Evolutionary conservation across 768 basidiomycete genomes (phyloP).

Genomic region (Mycena epipterygia): DNA sequence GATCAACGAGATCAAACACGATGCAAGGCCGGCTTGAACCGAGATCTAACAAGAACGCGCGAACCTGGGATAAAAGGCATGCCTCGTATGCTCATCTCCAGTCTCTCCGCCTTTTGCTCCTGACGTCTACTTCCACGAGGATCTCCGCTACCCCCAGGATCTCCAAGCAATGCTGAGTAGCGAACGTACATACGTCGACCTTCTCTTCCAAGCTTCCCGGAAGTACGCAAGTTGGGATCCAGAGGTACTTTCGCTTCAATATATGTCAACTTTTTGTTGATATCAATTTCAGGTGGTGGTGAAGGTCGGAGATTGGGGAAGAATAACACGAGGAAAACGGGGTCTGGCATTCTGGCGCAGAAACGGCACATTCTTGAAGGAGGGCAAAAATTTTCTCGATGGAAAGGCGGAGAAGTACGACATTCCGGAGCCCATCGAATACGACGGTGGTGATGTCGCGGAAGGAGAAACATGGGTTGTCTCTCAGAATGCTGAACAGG

Average conservation of each 20-base stretch:
- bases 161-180: constrained; percentile 19
- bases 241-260: constrained; percentile 33
- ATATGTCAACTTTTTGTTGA: not conserved
- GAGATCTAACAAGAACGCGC: no score
- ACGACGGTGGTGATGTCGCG: constrained; percentile 27
- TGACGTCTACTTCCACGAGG: no score
- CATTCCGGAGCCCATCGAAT: constrained; percentile 41
- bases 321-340: constrained; percentile 37
- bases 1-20: no score
- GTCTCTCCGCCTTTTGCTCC: no score
- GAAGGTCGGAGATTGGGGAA: constrained; percentile 48
- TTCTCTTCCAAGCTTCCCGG: constrained; percentile 44
- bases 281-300: constrained; percentile 15
- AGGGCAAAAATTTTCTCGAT: constrained; percentile 46
- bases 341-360: constrained; percentile 41
- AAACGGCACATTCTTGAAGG: constrained; percentile 44
- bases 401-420: not conserved
- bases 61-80: no score
- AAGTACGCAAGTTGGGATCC: constrained; percentile 52
- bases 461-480: constrained; percentile 45
- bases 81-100: no score
- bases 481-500: constrained; percentile 40
- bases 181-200: constrained; percentile 47
- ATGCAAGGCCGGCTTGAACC: no score
- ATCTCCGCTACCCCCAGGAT: no score